Conservation (phyloP, 2,329 filamentous ascomycete genomes). For the Orbilia ellipsospora region DNA sequence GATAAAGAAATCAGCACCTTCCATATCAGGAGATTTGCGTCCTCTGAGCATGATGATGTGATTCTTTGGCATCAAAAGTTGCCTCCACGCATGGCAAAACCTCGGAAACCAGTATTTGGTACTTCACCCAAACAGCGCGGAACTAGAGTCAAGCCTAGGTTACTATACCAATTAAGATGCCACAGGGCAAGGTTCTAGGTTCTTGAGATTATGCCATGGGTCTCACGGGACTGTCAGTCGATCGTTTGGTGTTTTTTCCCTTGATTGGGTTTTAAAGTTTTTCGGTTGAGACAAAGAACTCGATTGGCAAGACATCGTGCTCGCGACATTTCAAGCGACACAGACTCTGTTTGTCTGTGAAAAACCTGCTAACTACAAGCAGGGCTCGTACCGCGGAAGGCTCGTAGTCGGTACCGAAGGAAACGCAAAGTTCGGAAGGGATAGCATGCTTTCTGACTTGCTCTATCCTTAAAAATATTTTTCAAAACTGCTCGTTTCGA, state of each 20-base stretch:
- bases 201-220: too few species aligned
- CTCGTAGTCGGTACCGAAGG: conserved; percentile 26
- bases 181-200: too few species aligned
- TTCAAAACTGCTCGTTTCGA: background rate
- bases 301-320: too few species aligned
- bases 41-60: conserved; percentile 31
- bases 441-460: conserved; percentile 49
- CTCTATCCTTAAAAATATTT: conserved; percentile 10
- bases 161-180: too few species aligned
- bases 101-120: background rate
- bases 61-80: background rate
- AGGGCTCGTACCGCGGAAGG: conserved; percentile 15
- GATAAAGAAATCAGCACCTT: conserved; percentile 42
- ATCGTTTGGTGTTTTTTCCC: background rate
- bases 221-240: too few species aligned
- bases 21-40: conserved; percentile 42
- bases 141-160: too few species aligned
- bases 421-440: conserved; percentile 26
- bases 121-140: background rate
- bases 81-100: background rate
- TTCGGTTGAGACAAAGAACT: background rate
- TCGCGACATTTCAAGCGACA: background rate
- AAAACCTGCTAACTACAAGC: background rate
- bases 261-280: conserved; percentile 3
- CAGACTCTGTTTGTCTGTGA: background rate